Evolutionary conservation across 176 grass and related monocot genomes (phyloP), one percentile per base, ranked within the genome.

Genomic region (Saccharum spontaneum): DNA sequence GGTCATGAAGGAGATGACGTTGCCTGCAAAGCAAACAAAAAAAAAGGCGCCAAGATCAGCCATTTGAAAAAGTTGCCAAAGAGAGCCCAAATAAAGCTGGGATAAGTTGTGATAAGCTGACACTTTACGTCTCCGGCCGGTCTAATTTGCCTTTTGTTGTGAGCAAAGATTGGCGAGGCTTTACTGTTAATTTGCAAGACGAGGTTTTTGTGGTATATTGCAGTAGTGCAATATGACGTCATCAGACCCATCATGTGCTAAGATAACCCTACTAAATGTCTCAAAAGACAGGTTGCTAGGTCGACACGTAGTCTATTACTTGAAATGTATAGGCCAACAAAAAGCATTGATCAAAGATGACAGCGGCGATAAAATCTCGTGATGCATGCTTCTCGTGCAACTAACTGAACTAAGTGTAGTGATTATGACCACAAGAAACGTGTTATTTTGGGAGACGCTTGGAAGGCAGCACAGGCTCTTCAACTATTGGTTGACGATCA

Each of bases 1-100:
- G 81, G 90, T 92, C 75, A 86, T 66, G 69, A 97, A 97, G 80
- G 94, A 97, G 82, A 97, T 91, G 79, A 97, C 22, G 85, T 97
- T 97, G 49, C 94, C 94, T 97, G 82, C 59, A 90, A 76, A 62
- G 5, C 14, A 43, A 20, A 36, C 34, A 36, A 69, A 76, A 79
- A 22, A 22, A 55, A 55, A 10, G 68, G 36, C 26, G 3, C 46
- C 28, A 80, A 80, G 69, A 75, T 75, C 23, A 85, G 62, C 1
- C 16, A 3, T 89, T 80, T 38, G 40, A 40, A n/a, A 59, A 59
- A 59, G 54, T n/a, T n/a, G 54, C 20, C 8, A 59, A 9, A 59
- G 20, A n/a, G 20, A 59, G 20, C 46, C 7, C 26, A 40, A 63
- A 28, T 22, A 26, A 24, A 85, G 43, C 7, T 76, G 18, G 22